phyloP scores from a whole-genome alignment of 345 rosid genomes.

The Salix purpurea region DNA sequence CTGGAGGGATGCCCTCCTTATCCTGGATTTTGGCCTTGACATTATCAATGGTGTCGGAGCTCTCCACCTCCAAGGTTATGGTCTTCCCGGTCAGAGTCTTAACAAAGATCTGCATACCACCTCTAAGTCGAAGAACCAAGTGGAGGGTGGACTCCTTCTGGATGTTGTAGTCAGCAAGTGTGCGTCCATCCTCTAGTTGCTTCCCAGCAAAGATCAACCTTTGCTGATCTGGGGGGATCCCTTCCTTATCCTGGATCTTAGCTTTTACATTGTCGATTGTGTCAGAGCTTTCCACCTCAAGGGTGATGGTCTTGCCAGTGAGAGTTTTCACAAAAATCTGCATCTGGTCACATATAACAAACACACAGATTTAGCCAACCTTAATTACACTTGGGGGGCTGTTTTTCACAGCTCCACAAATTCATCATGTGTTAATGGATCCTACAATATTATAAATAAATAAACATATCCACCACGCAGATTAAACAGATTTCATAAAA shows the following conservation, averaged over 20 bases:
- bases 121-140: neutral
- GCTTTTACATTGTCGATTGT: neutral
- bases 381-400: no score
- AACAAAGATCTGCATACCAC: neutral
- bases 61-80: neutral
- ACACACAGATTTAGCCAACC: neutral
- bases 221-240: neutral
- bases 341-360: neutral
- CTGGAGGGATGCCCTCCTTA: neutral
- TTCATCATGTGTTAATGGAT: no score
- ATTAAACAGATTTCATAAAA: no score
- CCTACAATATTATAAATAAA: no score
- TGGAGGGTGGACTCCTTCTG: neutral
- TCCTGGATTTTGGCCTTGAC: neutral
- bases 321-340: constrained; percentile 8
- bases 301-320: neutral
- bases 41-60: neutral
- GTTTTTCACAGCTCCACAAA: no score
- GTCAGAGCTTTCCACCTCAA: neutral
- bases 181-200: neutral
- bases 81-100: neutral
- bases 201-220: neutral
- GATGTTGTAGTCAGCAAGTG: neutral
- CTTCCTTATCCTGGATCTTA: neutral
- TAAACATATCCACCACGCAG: no score